Base-by-base conservation (phyloP, 495 filamentous ascomycete genomes). In the Neurospora tetraspora region DNA sequence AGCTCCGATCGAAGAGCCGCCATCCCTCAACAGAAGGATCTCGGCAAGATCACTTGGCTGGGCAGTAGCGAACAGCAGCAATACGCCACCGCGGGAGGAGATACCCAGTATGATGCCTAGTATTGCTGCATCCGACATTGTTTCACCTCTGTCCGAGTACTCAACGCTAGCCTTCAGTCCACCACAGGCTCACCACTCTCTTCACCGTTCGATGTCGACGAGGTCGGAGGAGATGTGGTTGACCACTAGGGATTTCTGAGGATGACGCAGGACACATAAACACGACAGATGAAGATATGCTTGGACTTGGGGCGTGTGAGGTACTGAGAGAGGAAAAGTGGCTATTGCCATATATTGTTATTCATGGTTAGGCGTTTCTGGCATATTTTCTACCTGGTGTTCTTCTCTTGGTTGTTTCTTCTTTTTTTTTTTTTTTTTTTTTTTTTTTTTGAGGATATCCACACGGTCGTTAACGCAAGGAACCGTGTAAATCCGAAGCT, bases 141-240 rank as follows among this genome's bases (percentile, higher is more conserved):
- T 74, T 34, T 74, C 73, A 16, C 73, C 74, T 8, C 39, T 72
- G 2, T 71, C 71, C 10, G 73, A 53, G 9, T 75, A 65, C 27
- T 31, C 53, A 8, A 65, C 27, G 0, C 27, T 18, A 16, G 27
- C 74, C 38, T 39, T 18, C 7, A 72, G 72, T 36, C 71, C 74
- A 9, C 53, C 39, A 61, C 68, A 45, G 6, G 1, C 61, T n/a
- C 74, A 74, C 9, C 71, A 61, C 12, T 68, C 47, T 7, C 59
- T 81, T 11, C 73, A 75, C 27, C 68, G 79, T 39, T 77, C 38
- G 2, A 61, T 77, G 72, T 78, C 78, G 47, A 81, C 78, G 20
- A 71, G 79, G 73, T 77, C 74, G 1, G 79, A 81, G 65, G 79
- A 81, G 74, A 45, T 81, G 5, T 80, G 76, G 75, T 73, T 79